Percentiles rank a stretch among this genome's conserved stretches.
Evolutionary conservation across 179 eudicot species (phyloP).

Genomic region (Heliamphora pulchella): DNA sequence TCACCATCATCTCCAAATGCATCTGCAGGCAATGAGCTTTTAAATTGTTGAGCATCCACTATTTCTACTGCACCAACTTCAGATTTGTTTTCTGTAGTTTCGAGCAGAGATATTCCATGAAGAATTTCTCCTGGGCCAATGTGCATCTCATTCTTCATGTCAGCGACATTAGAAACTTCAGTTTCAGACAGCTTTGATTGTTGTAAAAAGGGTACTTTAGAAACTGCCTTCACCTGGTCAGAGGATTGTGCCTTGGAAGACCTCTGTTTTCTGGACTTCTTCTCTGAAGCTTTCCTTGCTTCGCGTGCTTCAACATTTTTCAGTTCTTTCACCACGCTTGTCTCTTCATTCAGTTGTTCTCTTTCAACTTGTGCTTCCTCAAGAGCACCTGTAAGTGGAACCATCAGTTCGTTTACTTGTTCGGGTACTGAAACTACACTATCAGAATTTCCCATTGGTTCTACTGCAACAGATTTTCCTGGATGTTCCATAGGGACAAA

Average conservation of each 20-base stretch:
- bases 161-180: constrained; percentile 23
- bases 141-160: constrained; percentile 25
- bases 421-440: constrained; percentile 25
- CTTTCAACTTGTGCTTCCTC: constrained; percentile 31
- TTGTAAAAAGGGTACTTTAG: constrained; percentile 34
- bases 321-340: constrained; percentile 34
- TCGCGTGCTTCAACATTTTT: constrained; percentile 48
- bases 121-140: constrained; percentile 16
- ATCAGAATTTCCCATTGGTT: constrained; percentile 18
- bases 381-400: constrained; percentile 11
- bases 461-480: constrained; percentile 22
- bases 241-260: constrained; percentile 64
- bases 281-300: constrained; percentile 59
- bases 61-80: constrained; percentile 13
- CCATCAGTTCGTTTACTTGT: constrained; percentile 23
- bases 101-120: constrained; percentile 17
- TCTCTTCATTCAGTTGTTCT: constrained; percentile 27
- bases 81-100: constrained; percentile 20
- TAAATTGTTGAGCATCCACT: constrained; percentile 21
- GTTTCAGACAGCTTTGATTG: constrained; percentile 40
- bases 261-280: constrained; percentile 75
- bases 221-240: constrained; percentile 49
- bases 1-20: constrained; percentile 20
- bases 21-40: constrained; percentile 15
- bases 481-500: constrained; percentile 18